Evolutionary conservation across 495 filamentous ascomycete species (phyloP).

Genomic region (Penicilliopsis zonata): DNA sequence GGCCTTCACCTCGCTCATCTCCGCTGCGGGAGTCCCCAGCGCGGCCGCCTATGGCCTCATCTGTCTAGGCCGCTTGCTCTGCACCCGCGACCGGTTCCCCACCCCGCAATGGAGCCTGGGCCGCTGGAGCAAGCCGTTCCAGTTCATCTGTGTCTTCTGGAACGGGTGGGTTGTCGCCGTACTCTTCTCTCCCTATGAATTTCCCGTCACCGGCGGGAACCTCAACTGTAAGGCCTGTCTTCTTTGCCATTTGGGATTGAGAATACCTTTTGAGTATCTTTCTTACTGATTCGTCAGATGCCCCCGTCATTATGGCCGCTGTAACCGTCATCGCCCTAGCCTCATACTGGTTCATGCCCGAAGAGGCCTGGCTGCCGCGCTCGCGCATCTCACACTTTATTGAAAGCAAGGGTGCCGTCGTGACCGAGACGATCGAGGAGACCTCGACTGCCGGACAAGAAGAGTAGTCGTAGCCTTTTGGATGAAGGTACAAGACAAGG

Average conservation of each 20-base stretch:
- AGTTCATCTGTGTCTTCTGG: conserved; percentile 36
- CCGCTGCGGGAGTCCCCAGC: conserved; percentile 37
- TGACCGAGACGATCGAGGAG: conserved; percentile 14
- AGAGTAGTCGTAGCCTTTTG: too few relatives aligned
- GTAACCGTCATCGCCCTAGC: conserved; percentile 35
- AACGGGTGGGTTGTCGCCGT: conserved; percentile 39
- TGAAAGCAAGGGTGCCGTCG: conserved; percentile 26
- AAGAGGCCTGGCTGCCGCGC: conserved; percentile 31
- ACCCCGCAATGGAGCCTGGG: conserved; percentile 35
- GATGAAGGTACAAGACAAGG: too few relatives aligned
- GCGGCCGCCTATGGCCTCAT: conserved; percentile 43
- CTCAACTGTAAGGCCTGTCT: conserved; percentile 28
- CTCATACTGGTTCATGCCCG: conserved; percentile 37
- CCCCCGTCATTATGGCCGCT: conserved; percentile 36
- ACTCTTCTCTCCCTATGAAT: conserved; percentile 34
- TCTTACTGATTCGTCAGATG: conserved; percentile 18
- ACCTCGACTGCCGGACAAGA: conserved; percentile 2
- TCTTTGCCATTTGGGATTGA: neutral
- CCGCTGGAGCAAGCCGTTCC: conserved; percentile 32
- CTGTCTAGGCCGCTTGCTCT: conserved; percentile 36
- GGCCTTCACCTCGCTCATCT: conserved; percentile 43
- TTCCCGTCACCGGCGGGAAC: conserved; percentile 30
- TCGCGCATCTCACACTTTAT: conserved; percentile 33
- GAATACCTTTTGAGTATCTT: too few relatives aligned
- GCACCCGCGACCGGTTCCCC: conserved; percentile 34